phyloP scores from a whole-genome alignment of 352 stramenopile genomes.

The Phytophthora pseudosyringae region DNA sequence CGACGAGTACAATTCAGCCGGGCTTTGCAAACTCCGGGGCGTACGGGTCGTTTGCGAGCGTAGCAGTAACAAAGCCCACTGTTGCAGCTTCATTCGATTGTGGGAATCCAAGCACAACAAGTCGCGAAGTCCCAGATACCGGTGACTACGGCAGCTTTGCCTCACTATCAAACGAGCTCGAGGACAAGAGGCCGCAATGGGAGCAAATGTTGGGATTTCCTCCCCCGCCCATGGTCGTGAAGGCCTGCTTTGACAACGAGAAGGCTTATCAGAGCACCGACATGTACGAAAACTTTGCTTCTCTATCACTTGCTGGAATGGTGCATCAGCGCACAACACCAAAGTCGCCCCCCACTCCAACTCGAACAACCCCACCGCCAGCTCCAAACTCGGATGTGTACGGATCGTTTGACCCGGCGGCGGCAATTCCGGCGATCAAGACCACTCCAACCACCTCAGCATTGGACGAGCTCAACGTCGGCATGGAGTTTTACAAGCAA shows the following conservation, averaged over 20 bases:
- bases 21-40: slow-evolving; percentile 16
- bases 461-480: slow-evolving; percentile 72
- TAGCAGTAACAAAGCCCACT: slow-evolving; percentile 31
- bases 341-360: neutral
- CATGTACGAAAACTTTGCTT: slow-evolving; percentile 48
- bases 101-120: neutral
- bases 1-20: slow-evolving; percentile 6
- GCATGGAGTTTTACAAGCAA: slow-evolving; percentile 82
- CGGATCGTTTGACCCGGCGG: slow-evolving; percentile 26
- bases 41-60: slow-evolving; percentile 41
- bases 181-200: slow-evolving; percentile 24
- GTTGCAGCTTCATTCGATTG: neutral
- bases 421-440: slow-evolving; percentile 2
- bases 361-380: slow-evolving; percentile 5
- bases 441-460: slow-evolving; percentile 44
- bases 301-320: slow-evolving; percentile 22
- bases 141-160: slow-evolving; percentile 39
- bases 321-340: neutral
- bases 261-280: slow-evolving; percentile 5
- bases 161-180: slow-evolving; percentile 12
- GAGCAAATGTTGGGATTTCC: slow-evolving; percentile 31
- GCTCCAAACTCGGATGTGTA: slow-evolving; percentile 34
- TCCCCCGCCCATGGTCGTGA: slow-evolving; percentile 16
- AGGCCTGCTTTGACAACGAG: slow-evolving; percentile 15
- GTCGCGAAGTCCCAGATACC: neutral